phyloP scores from a whole-genome alignment of 2,329 filamentous ascomycete genomes.

The Sclerotinia minor region DNA sequence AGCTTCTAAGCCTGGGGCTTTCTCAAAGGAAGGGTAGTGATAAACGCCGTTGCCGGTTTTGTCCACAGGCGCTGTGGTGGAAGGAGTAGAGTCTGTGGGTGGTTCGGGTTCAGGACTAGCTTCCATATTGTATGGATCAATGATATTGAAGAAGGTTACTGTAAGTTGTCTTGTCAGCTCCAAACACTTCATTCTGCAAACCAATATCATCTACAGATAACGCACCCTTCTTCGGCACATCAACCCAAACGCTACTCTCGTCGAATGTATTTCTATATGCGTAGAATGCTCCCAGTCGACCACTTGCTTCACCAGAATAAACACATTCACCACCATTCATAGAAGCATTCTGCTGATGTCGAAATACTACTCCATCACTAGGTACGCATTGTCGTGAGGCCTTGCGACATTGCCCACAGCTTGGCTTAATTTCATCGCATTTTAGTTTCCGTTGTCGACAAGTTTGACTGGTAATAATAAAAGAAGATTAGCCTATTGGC shows the following conservation, averaged over 20 bases:
- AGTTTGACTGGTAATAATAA: constrained; percentile 46
- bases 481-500: constrained; percentile 23
- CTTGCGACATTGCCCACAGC: constrained; percentile 59
- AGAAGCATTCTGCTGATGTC: constrained; percentile 68
- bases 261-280: constrained; percentile 66
- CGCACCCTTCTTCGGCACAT: constrained; percentile 58
- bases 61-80: constrained; percentile 29
- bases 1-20: constrained; percentile 54
- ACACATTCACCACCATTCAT: constrained; percentile 55
- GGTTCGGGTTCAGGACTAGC: constrained; percentile 43
- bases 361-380: constrained; percentile 63
- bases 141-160: constrained; percentile 62
- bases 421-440: constrained; percentile 62
- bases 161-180: constrained; percentile 34
- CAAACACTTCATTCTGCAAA: not conserved
- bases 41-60: constrained; percentile 33
- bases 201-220: not conserved
- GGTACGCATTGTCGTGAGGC: constrained; percentile 60
- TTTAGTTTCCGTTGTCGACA: constrained; percentile 63
- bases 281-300: constrained; percentile 59
- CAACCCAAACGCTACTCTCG: constrained; percentile 60
- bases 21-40: constrained; percentile 37
- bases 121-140: constrained; percentile 60
- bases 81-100: constrained; percentile 26
- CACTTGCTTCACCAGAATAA: constrained; percentile 41